Base-by-base conservation (phyloP, 2,329 filamentous ascomycete genomes). In the Aspergillus costaricaensis region DNA sequence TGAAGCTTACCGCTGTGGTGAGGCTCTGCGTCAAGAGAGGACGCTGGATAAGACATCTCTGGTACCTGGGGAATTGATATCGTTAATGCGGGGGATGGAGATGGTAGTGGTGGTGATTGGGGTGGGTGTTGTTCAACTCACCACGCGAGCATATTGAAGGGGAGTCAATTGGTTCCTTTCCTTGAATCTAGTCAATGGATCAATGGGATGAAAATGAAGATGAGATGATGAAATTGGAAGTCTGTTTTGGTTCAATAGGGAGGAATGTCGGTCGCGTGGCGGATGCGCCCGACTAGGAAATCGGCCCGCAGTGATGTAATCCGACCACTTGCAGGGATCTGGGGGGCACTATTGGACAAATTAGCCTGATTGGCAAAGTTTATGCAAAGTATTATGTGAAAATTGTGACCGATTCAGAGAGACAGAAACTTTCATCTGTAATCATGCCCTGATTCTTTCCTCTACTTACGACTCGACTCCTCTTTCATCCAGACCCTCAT, bases 21-120 rank as follows among this genome's bases (percentile, higher is more conserved):
- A 65, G 19, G 36, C 63, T 61, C 43, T 65, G 63, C 23, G 62
- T 65, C 52, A 65, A 30, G 14, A 64, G n/a, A 5, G 63, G 63
- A 27, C 62, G 60, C 41, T 60, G 60, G 14, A 55, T 15, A 21
- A 65, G 54, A 51, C 59, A 55, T 39, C 60, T 44, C 43, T 62
- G 63, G 49, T 65, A 65, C 63, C 63, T 65, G 23, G 21, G 7
- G 2, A 6, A 21, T 30, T 36, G 12, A 7, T 14, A 25, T 15
- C 4, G 12, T 53, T 9, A 39, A 10, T 30, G 5, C 25, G 4
- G 32, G 32, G 32, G 32, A 12, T 36, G 14, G 17, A 5, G 19
- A 10, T 27, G 17, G 27, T 17, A 23, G 10, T 12, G 12, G 5
- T n/a, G 10, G 17, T 41, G n/a, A 25, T 36, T 25, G 15, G 5